Evolutionary conservation across 441 rosid species (phyloP), one percentile per base, ranked within the genome.

Genomic region (Brassica balearica): DNA sequence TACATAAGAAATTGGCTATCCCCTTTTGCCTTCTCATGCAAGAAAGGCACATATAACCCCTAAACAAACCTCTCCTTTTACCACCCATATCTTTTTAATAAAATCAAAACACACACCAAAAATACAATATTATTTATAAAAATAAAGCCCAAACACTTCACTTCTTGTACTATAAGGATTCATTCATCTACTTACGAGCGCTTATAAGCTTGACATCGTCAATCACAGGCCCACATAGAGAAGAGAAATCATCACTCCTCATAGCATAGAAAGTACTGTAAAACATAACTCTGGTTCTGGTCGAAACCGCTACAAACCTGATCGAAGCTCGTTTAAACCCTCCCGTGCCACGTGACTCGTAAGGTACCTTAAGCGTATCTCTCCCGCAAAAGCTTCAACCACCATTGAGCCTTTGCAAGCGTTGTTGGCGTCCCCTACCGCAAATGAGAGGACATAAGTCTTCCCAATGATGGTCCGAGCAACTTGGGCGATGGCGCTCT

Each of bases 341-440:
- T 12, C 93, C 91, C 0, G 78, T 86, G 65, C 93, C 93, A 61
- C 77, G 83, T 0, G 93, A 89, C 65, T 84, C 82, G 66, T 89
- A 89, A 1, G 93, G 91, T 10, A 89, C 85, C 55, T 89, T 88
- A 72, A 88, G 41, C 0, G 91, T 86, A 43, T 80, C 84, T 65
- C 41, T 73, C 0, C 91, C 88, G 90, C 91, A 51, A 85, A 89
- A 10, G 91, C 93, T 73, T 89, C 93, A 1, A 89, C 90, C 6
- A 88, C 74, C 87, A 89, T 80, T 51, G 91, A 85, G 3, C 93
- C 93, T 72, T 71, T 81, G 20, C 93, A 89, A 43, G 89, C 69
- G 55, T 89, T 89, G 81, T 74, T 86, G 0, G 91, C 93, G 4
- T 89, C 93, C 0, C 91, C 93, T 2, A 88, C 88, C 0, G 90